A percentile compares a stretch with the other conserved stretches of the same genome.
These are phyloP conservation scores for Colletotrichum eleusines DNA, from an alignment of 2,329 filamentous ascomycete species.

Conservation along the genomic window DNA sequence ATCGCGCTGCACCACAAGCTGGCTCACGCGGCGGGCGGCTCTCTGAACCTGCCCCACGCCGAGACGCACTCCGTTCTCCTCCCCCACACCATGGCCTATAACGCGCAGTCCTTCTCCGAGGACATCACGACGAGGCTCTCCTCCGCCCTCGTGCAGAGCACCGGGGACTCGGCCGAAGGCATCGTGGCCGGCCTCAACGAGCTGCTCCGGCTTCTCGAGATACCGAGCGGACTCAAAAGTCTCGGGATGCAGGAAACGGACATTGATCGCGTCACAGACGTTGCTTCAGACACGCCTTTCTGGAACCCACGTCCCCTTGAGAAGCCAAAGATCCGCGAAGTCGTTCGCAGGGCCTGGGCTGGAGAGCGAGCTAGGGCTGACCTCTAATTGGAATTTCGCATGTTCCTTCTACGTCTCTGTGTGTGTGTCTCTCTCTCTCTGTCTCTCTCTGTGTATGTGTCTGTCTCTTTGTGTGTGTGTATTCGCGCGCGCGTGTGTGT, in stretches of 20 bases:
- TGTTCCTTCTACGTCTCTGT: not conserved
- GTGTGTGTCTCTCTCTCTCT: not conserved
- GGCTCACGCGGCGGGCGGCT: constrained; percentile 35
- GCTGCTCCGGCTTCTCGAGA: constrained; percentile 51
- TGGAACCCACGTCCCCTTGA: constrained; percentile 68
- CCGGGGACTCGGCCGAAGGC: constrained; percentile 18
- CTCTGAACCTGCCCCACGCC: constrained; percentile 37
- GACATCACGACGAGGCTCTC: constrained; percentile 15
- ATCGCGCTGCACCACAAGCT: constrained; percentile 41
- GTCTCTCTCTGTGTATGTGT: too few species aligned
- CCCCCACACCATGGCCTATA: constrained; percentile 38
- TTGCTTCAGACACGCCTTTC: constrained; percentile 68
- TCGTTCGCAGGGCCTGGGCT: constrained; percentile 68
- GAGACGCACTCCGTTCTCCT: constrained; percentile 40
- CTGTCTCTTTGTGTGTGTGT: too few species aligned
- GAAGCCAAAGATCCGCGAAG: constrained; percentile 62
- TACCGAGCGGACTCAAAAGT: constrained; percentile 63
- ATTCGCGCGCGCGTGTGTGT: too few species aligned
- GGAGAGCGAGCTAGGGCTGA: constrained; percentile 67
- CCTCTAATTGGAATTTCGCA: constrained; percentile 51
- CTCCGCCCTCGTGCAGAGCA: constrained; percentile 30
- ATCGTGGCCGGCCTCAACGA: constrained; percentile 38
- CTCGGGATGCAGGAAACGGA: constrained; percentile 70
- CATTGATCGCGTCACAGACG: constrained; percentile 67
- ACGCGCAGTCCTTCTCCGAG: constrained; percentile 19